Percentiles rank a stretch among this genome's conserved stretches.
Conservation (phyloP, 1,139 yeast species). For the Petasospora rhodanensis region DNA sequence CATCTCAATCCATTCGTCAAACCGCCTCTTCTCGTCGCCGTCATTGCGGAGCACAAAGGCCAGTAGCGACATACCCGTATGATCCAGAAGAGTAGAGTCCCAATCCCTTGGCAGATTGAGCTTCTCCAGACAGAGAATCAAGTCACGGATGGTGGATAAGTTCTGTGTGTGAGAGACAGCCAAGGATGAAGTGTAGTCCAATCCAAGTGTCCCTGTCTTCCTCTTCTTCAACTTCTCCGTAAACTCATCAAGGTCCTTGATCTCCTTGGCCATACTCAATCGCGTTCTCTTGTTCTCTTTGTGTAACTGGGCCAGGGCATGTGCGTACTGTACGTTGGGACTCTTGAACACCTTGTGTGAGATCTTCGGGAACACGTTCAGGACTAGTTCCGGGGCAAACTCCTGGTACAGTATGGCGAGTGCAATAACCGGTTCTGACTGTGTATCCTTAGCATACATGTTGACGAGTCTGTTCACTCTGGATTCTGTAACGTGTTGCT, state of each 20-base stretch:
- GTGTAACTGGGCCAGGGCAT: conserved; percentile 9
- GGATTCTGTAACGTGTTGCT: conserved; percentile 33
- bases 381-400: conserved; percentile 26
- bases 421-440: conserved; percentile 30
- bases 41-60: conserved; percentile 8
- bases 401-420: conserved; percentile 28
- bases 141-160: conserved; percentile 17
- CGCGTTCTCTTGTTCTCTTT: neutral
- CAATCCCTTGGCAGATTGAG: conserved; percentile 21
- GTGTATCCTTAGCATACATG: conserved; percentile 30
- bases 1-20: conserved; percentile 14
- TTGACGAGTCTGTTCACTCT: conserved; percentile 33
- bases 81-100: conserved; percentile 9
- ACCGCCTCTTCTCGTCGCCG: neutral
- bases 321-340: conserved; percentile 25
- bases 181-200: conserved; percentile 10
- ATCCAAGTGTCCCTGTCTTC: conserved; percentile 3
- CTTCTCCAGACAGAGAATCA: conserved; percentile 19
- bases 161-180: conserved; percentile 2
- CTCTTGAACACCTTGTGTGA: conserved; percentile 25
- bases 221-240: conserved; percentile 16
- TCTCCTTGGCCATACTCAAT: conserved; percentile 1
- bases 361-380: conserved; percentile 25
- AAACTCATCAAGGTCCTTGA: conserved; percentile 11
- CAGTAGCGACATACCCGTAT: conserved; percentile 7